phyloP scores from a whole-genome alignment of 2,329 filamentous ascomycete species.

The Aspergillus phoenicis region DNA sequence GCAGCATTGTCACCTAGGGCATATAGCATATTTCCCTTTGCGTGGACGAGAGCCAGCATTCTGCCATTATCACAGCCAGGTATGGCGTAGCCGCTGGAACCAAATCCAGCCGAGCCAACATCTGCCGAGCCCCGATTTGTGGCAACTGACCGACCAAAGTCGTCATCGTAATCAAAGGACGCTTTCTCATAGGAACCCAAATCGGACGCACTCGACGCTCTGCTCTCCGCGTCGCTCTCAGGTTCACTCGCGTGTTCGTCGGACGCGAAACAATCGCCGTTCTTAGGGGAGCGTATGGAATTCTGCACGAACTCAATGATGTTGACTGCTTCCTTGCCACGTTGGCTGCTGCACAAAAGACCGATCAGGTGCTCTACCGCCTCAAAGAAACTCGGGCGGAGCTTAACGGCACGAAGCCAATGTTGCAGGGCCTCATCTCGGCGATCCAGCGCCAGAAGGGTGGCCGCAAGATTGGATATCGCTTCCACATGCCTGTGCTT shows the following conservation, averaged over 20 bases:
- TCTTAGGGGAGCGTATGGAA: constrained; percentile 60
- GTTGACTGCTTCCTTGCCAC: constrained; percentile 80
- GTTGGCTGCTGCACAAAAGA: constrained; percentile 77
- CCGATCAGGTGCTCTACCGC: constrained; percentile 93
- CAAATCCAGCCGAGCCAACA: constrained; percentile 58
- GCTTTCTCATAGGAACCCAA: constrained; percentile 58
- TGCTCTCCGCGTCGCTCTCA: constrained; percentile 59
- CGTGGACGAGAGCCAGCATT: constrained; percentile 90
- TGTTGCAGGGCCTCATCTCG: constrained; percentile 81
- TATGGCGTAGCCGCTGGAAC: constrained; percentile 81
- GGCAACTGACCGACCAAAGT: constrained; percentile 33
- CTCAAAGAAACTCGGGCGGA: constrained; percentile 87
- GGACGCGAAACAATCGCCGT: constrained; percentile 51
- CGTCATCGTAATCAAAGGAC: constrained; percentile 59
- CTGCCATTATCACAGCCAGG: constrained; percentile 86
- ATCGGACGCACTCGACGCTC: constrained; percentile 55
- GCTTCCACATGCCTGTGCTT: constrained; percentile 80
- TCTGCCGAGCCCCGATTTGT: constrained; percentile 33
- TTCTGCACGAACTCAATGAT: constrained; percentile 85
- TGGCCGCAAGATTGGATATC: constrained; percentile 88
- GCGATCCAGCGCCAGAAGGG: constrained; percentile 78
- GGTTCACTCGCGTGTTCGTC: constrained; percentile 62
- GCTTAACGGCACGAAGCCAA: constrained; percentile 81
- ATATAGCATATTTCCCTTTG: constrained; percentile 98
- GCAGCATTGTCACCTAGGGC: constrained; percentile 77